Evolutionary conservation across 257 asterid genomes (phyloP).

Genomic region (Penstemon newberryi): DNA sequence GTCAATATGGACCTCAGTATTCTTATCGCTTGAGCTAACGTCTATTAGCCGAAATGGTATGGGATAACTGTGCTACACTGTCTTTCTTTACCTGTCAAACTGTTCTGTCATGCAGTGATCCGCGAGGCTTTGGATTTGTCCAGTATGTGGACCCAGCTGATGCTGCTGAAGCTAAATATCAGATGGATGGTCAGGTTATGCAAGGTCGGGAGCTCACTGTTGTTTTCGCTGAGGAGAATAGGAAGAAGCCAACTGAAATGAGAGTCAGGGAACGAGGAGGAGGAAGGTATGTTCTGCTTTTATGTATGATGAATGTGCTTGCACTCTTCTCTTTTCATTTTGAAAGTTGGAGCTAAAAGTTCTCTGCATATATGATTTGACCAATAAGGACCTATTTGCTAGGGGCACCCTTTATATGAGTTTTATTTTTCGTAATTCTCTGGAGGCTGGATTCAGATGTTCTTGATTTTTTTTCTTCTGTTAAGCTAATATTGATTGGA

Average conservation of each 20-base stretch:
- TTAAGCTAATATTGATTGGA: too few species aligned
- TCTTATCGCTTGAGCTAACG: neutral
- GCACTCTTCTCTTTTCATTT: neutral
- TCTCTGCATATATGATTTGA: slow-evolving; percentile 28
- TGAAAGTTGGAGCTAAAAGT: slow-evolving; percentile 23
- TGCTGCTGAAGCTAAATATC: slow-evolving; percentile 89
- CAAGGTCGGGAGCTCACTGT: slow-evolving; percentile 91
- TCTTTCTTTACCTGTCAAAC: slow-evolving; percentile 5
- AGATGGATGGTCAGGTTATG: slow-evolving; percentile 80
- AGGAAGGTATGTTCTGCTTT: slow-evolving; percentile 36
- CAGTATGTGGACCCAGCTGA: slow-evolving; percentile 91
- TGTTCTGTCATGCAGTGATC: slow-evolving; percentile 53
- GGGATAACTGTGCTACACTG: neutral
- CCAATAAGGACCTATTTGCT: neutral
- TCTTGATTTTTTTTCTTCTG: too few species aligned
- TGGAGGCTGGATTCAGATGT: too few species aligned
- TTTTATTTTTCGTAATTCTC: too few species aligned
- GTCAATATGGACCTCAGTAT: neutral
- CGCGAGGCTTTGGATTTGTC: slow-evolving; percentile 94
- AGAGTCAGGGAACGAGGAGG: slow-evolving; percentile 71
- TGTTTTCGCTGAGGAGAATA: slow-evolving; percentile 92
- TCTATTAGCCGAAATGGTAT: neutral
- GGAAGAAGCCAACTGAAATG: slow-evolving; percentile 91
- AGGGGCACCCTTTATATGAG: too few species aligned
- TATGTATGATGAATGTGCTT: neutral